These are phyloP conservation scores for Daldinia grandis DNA, from an alignment of 495 filamentous ascomycete species.

Conservation along the genomic window DNA sequence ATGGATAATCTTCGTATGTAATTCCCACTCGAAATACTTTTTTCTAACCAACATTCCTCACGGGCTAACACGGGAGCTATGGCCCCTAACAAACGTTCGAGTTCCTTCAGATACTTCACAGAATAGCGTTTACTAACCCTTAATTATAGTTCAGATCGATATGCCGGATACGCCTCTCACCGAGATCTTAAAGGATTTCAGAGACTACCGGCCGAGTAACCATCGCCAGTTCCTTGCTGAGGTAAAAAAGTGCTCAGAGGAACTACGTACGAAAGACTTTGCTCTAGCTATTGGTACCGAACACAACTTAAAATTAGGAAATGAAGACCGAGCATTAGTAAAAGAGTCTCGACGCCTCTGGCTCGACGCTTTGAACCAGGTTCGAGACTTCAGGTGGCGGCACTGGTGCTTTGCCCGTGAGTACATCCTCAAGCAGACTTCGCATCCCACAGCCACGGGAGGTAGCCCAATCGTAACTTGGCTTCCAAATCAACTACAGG, in stretches of 20 bases:
- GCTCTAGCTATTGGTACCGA: slow-evolving; percentile 62
- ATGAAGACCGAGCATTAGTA: slow-evolving; percentile 37
- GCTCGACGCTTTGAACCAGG: slow-evolving; percentile 77
- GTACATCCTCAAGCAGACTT: slow-evolving; percentile 86
- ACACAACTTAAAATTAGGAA: slow-evolving; percentile 32
- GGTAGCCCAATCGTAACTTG: slow-evolving; percentile 92
- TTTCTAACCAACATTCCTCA: not conserved
- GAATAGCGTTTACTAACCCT: not conserved
- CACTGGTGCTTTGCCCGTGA: slow-evolving; percentile 96
- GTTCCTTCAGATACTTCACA: not conserved
- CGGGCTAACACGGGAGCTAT: too few relatives aligned
- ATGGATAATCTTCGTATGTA: slow-evolving; percentile 72
- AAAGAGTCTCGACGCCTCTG: slow-evolving; percentile 65
- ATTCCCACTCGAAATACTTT: not conserved
- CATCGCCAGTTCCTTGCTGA: slow-evolving; percentile 83
- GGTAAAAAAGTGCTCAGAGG: slow-evolving; percentile 65
- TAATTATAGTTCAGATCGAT: slow-evolving; percentile 62
- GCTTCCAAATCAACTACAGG: slow-evolving; percentile 84
- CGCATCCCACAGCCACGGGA: slow-evolving; percentile 86
- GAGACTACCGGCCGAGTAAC: slow-evolving; percentile 82
- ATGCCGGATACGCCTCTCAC: slow-evolving; percentile 89
- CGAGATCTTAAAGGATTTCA: slow-evolving; percentile 84
- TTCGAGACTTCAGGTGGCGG: slow-evolving; percentile 90
- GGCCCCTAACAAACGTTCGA: too few relatives aligned
- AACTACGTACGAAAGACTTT: slow-evolving; percentile 67